Conservation (phyloP, 768 basidiomycete genomes). For the Neoboletus magnificus region DNA sequence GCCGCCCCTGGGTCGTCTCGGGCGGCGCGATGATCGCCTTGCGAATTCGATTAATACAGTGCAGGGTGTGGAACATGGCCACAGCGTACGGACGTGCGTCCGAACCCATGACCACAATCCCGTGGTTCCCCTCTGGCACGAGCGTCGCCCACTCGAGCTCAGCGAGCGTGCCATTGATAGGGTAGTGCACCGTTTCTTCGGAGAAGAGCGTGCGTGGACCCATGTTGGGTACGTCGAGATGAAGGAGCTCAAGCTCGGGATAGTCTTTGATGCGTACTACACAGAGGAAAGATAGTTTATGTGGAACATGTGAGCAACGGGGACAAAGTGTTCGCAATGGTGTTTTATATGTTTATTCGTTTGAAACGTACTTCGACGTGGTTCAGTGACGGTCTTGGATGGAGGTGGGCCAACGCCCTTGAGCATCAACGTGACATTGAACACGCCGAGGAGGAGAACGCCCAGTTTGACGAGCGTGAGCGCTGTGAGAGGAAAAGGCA, state of each 20-base stretch:
- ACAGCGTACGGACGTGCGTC: conserved; percentile 32
- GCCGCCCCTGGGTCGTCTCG: background rate
- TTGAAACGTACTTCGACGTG: conserved; percentile 14
- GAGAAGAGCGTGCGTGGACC: conserved; percentile 12
- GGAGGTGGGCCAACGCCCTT: background rate
- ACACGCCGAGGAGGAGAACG: conserved; percentile 17
- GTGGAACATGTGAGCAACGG: background rate
- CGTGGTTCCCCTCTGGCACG: conserved; percentile 18
- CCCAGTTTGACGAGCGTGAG: conserved; percentile 21
- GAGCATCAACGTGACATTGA: conserved; percentile 16
- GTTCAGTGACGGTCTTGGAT: background rate
- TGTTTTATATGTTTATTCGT: no score
- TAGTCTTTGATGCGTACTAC: conserved; percentile 13
- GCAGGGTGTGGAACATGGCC: conserved; percentile 39
- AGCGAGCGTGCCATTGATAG: conserved; percentile 20
- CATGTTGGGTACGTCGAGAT: conserved; percentile 10
- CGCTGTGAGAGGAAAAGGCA: background rate
- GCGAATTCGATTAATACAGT: conserved; percentile 39
- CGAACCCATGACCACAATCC: conserved; percentile 14
- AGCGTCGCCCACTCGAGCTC: conserved; percentile 26
- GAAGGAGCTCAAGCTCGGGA: conserved; percentile 12
- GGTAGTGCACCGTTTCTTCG: conserved; percentile 26
- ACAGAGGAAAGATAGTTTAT: no score
- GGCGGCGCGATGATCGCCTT: conserved; percentile 13
- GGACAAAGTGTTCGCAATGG: background rate